Evolutionary conservation across 257 asterid genomes (phyloP).

Genomic region (Nicotiana benthamiana): DNA sequence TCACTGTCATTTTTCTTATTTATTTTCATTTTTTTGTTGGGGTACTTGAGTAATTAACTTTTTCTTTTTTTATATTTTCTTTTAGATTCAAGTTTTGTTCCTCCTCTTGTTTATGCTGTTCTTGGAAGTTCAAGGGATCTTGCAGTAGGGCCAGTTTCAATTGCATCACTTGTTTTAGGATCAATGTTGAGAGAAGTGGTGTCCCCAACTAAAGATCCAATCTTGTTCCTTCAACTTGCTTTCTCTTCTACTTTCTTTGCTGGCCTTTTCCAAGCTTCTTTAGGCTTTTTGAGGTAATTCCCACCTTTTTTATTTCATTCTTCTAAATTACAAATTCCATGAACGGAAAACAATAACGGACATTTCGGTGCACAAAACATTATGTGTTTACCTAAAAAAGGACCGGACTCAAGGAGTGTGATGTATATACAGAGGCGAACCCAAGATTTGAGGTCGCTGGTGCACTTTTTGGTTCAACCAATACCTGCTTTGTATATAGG

Average conservation of each 20-base stretch:
- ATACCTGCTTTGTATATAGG: no score
- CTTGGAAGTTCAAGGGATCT: conserved; percentile 92
- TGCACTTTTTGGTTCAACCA: no score
- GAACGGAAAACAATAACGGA: no score
- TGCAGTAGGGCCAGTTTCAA: conserved; percentile 86
- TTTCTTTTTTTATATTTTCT: not conserved
- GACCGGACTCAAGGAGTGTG: no score
- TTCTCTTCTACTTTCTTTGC: conserved; percentile 79
- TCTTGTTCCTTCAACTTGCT: conserved; percentile 74
- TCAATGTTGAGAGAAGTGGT: conserved; percentile 72
- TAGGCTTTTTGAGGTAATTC: conserved; percentile 61
- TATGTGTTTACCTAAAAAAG: no score
- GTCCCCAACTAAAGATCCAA: conserved; percentile 49
- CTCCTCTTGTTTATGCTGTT: conserved; percentile 71
- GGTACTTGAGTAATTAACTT: not conserved
- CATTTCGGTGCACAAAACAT: no score
- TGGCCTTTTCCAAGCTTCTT: conserved; percentile 73
- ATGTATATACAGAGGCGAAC: no score
- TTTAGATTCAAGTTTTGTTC: conserved; percentile 91
- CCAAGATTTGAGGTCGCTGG: no score
- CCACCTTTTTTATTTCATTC: not conserved
- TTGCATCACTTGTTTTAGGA: conserved; percentile 71
- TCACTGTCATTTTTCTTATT: not conserved
- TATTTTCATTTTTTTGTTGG: not conserved
- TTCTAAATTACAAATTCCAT: no score